These are phyloP conservation scores for Purpureocillium takamizusanense DNA, from an alignment of 2,329 filamentous ascomycete species.

Conservation along the genomic window DNA sequence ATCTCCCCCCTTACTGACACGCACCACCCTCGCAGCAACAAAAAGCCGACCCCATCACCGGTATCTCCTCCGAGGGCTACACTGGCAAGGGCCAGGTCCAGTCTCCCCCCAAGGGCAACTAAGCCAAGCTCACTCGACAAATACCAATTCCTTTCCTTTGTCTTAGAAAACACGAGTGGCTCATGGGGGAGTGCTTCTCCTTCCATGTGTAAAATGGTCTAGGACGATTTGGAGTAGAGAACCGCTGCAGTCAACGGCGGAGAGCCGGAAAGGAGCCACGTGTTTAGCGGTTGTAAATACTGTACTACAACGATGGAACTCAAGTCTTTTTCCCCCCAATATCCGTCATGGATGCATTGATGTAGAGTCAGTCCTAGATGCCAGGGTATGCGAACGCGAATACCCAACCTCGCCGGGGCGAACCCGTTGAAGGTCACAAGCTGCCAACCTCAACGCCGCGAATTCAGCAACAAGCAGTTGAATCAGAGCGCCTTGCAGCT, in stretches of 20 bases:
- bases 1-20: background rate
- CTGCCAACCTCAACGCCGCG: too few species aligned
- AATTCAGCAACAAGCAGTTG: too few species aligned
- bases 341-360: conserved; percentile 10
- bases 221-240: conserved; percentile 16
- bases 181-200: conserved; percentile 14
- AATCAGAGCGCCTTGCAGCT: conserved; percentile 1
- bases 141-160: conserved; percentile 21
- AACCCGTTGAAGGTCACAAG: too few species aligned
- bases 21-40: conserved; percentile 49
- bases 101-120: conserved; percentile 47
- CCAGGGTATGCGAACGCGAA: conserved; percentile 5
- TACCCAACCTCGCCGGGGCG: too few species aligned
- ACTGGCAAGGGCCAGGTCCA: conserved; percentile 71
- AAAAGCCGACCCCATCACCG: conserved; percentile 79
- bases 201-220: conserved; percentile 26
- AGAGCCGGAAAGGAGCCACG: conserved; percentile 18
- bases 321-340: conserved; percentile 20
- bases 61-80: conserved; percentile 73
- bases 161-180: conserved; percentile 23
- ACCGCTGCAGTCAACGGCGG: conserved; percentile 5
- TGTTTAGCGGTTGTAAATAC: conserved; percentile 29
- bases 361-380: conserved; percentile 1
- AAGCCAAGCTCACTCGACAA: conserved; percentile 17
- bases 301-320: conserved; percentile 32